Evolutionary conservation across 345 rosid genomes (phyloP).

Genomic region (Salix dunnii): DNA sequence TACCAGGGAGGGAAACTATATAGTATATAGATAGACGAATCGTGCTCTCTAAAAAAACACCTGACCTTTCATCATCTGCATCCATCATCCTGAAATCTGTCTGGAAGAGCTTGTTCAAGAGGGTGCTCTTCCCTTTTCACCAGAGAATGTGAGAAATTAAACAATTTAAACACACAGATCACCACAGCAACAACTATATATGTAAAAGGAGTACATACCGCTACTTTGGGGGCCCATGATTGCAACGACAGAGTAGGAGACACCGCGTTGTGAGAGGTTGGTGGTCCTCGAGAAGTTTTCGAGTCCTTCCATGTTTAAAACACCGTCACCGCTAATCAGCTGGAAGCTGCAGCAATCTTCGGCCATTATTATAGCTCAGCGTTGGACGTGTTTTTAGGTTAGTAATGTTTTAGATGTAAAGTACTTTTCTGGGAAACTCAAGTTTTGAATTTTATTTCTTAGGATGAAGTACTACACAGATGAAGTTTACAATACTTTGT

Average conservation of each 20-base stretch:
- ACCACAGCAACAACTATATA: too few species aligned
- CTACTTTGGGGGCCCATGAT: constrained; percentile 89
- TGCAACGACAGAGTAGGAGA: constrained; percentile 77
- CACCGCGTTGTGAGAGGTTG: constrained; percentile 53
- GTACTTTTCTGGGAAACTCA: too few species aligned
- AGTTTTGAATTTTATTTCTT: too few species aligned
- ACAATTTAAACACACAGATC: too few species aligned
- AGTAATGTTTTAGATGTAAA: too few species aligned
- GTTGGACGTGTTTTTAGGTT: too few species aligned
- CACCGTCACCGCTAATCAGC: constrained; percentile 60
- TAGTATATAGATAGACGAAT: not conserved
- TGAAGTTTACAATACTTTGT: too few species aligned
- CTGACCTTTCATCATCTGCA: constrained; percentile 69
- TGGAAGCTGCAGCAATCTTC: constrained; percentile 47
- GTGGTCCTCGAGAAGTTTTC: constrained; percentile 49
- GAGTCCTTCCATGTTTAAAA: constrained; percentile 55
- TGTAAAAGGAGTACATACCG: too few species aligned
- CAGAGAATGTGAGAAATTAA: too few species aligned
- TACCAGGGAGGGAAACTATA: not conserved
- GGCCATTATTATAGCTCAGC: not conserved
- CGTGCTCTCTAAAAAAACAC: not conserved
- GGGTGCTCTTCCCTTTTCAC: constrained; percentile 64
- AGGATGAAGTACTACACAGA: too few species aligned
- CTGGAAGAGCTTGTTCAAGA: constrained; percentile 70
- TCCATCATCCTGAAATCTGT: too few species aligned